Evolutionary conservation across 2,329 filamentous ascomycete genomes (phyloP).

Genomic region (Stachybotrys chlorohalonatus): DNA sequence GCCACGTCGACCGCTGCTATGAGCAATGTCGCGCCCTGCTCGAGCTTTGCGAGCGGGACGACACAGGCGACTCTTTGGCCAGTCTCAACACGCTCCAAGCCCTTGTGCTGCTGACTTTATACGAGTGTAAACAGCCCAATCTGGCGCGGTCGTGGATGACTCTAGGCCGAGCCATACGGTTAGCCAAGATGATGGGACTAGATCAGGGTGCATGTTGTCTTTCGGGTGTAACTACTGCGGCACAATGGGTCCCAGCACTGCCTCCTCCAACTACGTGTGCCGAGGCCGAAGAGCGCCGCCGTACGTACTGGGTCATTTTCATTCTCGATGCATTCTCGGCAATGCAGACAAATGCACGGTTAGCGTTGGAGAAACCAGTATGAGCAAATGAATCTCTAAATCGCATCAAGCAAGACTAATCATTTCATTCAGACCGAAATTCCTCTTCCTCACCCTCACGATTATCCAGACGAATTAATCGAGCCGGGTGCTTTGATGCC

Average conservation of each 20-base stretch:
- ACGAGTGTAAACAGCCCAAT: conserved; percentile 4
- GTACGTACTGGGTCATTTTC: neutral
- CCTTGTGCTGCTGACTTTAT: conserved; percentile 2
- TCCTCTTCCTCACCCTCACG: too few species aligned
- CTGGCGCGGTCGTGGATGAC: conserved; percentile 4
- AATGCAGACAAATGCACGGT: neutral
- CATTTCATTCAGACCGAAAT: too few species aligned
- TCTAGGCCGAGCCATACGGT: conserved; percentile 3
- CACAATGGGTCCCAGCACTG: neutral
- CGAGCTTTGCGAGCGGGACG: conserved; percentile 4
- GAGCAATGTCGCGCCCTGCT: conserved; percentile 3
- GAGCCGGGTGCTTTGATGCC: too few species aligned
- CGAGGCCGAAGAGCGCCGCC: neutral
- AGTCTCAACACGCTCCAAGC: conserved; percentile 4
- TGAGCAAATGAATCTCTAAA: too few species aligned
- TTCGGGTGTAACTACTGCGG: neutral
- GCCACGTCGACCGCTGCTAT: conserved; percentile 1
- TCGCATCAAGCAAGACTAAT: too few species aligned
- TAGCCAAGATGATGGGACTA: conserved; percentile 4
- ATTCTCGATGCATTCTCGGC: conserved; percentile 1
- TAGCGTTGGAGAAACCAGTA: too few species aligned
- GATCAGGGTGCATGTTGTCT: neutral
- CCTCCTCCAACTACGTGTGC: neutral
- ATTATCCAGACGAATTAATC: too few species aligned
- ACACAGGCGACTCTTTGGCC: conserved; percentile 1